phyloP scores from a whole-genome alignment of 2,329 filamentous ascomycete genomes.

The Onygenales sp. region DNA sequence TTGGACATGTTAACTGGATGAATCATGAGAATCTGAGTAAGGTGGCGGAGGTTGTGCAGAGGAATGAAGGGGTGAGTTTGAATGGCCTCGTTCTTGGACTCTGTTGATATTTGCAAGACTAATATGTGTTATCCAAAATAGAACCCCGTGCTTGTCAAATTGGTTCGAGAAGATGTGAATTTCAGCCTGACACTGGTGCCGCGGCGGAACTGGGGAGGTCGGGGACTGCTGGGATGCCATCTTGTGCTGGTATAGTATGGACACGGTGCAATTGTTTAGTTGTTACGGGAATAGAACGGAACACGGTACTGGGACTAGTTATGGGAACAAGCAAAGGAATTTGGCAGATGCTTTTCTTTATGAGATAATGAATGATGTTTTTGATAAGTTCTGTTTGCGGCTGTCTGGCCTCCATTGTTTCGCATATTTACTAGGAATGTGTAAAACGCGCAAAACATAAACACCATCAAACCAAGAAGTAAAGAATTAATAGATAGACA shows the following conservation, averaged over 20 bases:
- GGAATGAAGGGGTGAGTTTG: slow-evolving; percentile 75
- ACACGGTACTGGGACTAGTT: no score
- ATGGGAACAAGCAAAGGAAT: no score
- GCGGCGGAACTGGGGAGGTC: slow-evolving; percentile 75
- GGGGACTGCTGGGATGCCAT: slow-evolving; percentile 84
- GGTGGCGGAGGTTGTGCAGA: slow-evolving; percentile 81
- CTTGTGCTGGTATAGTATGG: slow-evolving; percentile 60
- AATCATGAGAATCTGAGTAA: slow-evolving; percentile 82
- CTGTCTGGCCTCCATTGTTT: no score
- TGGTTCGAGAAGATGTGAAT: slow-evolving; percentile 45
- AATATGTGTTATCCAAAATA: slow-evolving; percentile 26
- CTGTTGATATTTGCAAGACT: slow-evolving; percentile 1
- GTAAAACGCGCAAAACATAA: no score
- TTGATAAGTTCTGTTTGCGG: no score
- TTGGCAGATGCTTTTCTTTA: no score
- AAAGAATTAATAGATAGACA: no score
- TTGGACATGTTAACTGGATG: slow-evolving; percentile 71
- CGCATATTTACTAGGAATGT: no score
- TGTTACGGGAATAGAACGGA: no score
- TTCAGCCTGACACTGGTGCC: slow-evolving; percentile 66
- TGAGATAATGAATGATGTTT: no score
- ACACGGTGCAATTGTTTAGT: no score
- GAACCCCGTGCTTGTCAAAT: slow-evolving; percentile 62
- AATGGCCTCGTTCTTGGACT: neutral
- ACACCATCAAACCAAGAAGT: no score